Base-by-base conservation (phyloP, 2,329 filamentous ascomycete genomes). In the Thielaviopsis ethacetica region DNA sequence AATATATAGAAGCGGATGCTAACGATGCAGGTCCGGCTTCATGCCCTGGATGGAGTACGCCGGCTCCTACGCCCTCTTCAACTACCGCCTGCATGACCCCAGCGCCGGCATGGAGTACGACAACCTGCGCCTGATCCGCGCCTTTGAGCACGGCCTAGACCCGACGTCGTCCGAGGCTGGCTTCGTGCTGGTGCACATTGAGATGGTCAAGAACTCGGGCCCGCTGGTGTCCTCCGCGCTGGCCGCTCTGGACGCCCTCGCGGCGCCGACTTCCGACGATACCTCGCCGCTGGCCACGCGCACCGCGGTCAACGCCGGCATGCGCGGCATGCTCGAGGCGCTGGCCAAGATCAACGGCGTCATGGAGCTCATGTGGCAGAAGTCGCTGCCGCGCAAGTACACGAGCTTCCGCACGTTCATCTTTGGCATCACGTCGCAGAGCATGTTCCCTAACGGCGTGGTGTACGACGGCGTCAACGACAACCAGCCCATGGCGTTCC, bases 371-470 rank as follows among this genome's bases (percentile, higher is more conserved):
- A 97, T 97, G 91, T 96, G 91, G 91, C 79, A 78, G 62, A 88
- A 90, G 70, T 93, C 87, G 59, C 86, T 87, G 65, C 91, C 91
- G 2, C 78, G 79, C 19, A 82, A 89, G 64, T 96, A 96, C 73
- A 88, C 86, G 61, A 85, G 81, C 65, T 96, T 95, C 80, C 86
- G 91, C 49, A 95, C 91, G 12, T 96, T 96, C 75, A 96, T 96
- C 73, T 95, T 95, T 68, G 91, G 91, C 65, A 95, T 96, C 71
- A 94, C 89, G 1, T 86, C 82, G 54, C 91, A 96, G 72, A 85
- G 83, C 66, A 95, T 96, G 90, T 96, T 96, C 71, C 91, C 91
- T 9, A 76, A 91, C 63, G 91, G 91, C 9, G 91, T 96, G 7
- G 72, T 95, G 53, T 96, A 96, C 69, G 86, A 94, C 69, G 90